Conservation (phyloP, 192 early-diverging fungal species). For the Backusella circina region DNA sequence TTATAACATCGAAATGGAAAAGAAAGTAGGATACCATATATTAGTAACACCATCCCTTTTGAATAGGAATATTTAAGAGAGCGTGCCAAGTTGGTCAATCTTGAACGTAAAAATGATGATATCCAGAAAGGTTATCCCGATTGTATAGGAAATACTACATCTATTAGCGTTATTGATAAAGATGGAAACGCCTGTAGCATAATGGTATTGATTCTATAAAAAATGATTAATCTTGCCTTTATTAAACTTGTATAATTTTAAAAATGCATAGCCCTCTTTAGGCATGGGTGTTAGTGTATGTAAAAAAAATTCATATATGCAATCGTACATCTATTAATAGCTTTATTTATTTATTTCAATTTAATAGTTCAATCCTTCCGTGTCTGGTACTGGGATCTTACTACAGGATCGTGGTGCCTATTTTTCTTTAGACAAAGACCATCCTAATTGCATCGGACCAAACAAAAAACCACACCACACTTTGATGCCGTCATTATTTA, state of each 20-base stretch:
- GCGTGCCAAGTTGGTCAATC: slow-evolving; percentile 55
- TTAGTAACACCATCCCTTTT: neutral
- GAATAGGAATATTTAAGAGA: slow-evolving; percentile 44
- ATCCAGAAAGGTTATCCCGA: slow-evolving; percentile 52
- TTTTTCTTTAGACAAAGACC: slow-evolving; percentile 54
- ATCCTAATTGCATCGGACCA: slow-evolving; percentile 64
- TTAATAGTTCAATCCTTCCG: slow-evolving; percentile 1
- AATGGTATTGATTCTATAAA: slow-evolving; percentile 38
- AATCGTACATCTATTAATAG: too few relatives aligned
- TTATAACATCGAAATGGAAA: too few relatives aligned
- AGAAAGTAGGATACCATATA: neutral
- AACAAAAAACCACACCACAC: slow-evolving; percentile 76
- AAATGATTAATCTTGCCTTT: too few relatives aligned
- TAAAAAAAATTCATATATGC: too few relatives aligned
- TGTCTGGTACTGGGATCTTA: slow-evolving; percentile 52
- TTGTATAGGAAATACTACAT: slow-evolving; percentile 64
- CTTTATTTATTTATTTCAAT: neutral
- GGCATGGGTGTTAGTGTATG: too few relatives aligned
- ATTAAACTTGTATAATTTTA: too few relatives aligned
- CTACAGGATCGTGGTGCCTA: slow-evolving; percentile 68
- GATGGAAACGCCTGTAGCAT: slow-evolving; percentile 80
- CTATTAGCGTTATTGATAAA: slow-evolving; percentile 65
- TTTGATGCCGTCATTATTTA: slow-evolving; percentile 70
- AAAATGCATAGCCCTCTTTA: too few relatives aligned
- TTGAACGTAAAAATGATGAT: slow-evolving; percentile 38